Conservation (phyloP, 495 filamentous ascomycete genomes). For the Penicillium pulvis region DNA sequence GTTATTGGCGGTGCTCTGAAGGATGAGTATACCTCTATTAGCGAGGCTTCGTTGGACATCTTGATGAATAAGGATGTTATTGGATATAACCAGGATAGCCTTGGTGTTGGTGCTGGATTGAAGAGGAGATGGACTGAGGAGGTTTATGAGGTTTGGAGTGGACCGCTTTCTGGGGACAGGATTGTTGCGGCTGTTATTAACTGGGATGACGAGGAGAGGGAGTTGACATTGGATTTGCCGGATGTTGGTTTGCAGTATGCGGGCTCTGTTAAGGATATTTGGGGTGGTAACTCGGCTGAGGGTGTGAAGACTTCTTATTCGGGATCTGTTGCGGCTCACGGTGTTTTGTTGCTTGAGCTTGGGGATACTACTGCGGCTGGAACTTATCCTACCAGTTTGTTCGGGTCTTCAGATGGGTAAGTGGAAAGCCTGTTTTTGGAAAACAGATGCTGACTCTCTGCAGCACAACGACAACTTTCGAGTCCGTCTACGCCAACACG, state of each 20-base stretch:
- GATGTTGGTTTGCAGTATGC: constrained; percentile 46
- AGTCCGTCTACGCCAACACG: constrained; percentile 38
- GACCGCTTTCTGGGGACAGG: constrained; percentile 39
- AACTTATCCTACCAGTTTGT: constrained; percentile 21
- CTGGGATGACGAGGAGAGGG: constrained; percentile 41
- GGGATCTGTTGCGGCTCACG: constrained; percentile 40
- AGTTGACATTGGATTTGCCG: constrained; percentile 40
- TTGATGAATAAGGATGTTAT: constrained; percentile 54
- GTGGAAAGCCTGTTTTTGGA: neutral
- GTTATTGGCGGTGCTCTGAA: constrained; percentile 53
- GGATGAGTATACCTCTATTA: constrained; percentile 32
- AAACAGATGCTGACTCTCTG: neutral
- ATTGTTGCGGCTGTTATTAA: constrained; percentile 49
- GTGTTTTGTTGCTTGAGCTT: constrained; percentile 46
- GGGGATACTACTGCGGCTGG: constrained; percentile 34
- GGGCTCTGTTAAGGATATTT: constrained; percentile 42
- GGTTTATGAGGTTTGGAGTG: constrained; percentile 53
- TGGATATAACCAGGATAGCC: constrained; percentile 54
- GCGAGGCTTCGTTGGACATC: constrained; percentile 35
- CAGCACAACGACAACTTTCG: constrained; percentile 30
- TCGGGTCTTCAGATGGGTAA: constrained; percentile 27
- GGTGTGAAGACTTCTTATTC: constrained; percentile 42
- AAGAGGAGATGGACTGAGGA: constrained; percentile 41
- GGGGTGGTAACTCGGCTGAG: constrained; percentile 32
- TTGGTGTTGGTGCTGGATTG: constrained; percentile 47